Evolutionary conservation across 495 filamentous ascomycete genomes (phyloP).

Genomic region (Aspergillus sclerotioniger): DNA sequence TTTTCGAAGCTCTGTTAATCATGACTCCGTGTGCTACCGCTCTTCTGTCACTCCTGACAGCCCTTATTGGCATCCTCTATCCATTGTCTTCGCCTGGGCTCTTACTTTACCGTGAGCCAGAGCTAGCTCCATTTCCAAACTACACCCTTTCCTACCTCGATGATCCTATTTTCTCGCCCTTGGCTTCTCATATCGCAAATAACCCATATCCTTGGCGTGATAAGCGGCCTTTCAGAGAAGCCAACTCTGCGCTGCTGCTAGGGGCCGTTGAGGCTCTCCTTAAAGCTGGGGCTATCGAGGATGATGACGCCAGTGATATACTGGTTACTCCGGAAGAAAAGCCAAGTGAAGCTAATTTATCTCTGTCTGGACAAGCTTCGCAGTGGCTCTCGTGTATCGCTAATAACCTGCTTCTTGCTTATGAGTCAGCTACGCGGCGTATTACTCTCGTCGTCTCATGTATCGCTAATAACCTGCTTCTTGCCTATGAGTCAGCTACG

Average conservation of each 20-base stretch:
- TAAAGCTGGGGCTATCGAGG: background rate
- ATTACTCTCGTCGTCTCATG: too few species aligned
- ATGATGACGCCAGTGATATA: background rate
- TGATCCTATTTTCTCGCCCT: background rate
- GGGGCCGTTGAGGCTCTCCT: background rate
- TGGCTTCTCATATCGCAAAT: background rate
- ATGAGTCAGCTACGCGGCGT: background rate
- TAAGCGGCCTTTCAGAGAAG: background rate
- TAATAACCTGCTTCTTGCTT: background rate
- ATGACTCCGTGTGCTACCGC: background rate
- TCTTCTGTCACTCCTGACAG: background rate
- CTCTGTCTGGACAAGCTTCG: background rate
- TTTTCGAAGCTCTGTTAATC: background rate
- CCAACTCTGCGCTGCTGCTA: background rate
- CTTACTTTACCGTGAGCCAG: background rate
- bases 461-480: background rate
- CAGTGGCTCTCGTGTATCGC: background rate
- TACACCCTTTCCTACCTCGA: background rate
- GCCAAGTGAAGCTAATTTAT: background rate
- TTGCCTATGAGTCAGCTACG: background rate
- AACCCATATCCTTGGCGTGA: background rate
- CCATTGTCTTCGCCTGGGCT: background rate
- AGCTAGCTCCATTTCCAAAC: background rate
- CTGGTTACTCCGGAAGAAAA: background rate
- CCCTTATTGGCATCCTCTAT: background rate